phyloP scores from a whole-genome alignment of 148 eudicot genomes.

The Euryodendron excelsum region DNA sequence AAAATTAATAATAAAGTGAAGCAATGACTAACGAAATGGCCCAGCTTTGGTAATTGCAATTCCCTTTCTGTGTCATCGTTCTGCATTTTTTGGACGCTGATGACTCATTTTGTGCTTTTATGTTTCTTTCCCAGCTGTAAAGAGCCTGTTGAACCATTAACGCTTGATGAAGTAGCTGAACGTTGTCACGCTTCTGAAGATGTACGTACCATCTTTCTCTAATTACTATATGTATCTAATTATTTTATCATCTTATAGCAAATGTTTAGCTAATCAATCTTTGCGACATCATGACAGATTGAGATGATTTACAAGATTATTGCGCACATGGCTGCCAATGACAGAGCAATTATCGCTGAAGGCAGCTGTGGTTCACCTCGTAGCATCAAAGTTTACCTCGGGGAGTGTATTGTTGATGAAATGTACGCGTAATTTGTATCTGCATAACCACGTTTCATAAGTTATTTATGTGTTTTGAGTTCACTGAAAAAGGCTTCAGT shows the following conservation, averaged over 20 bases:
- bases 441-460: not conserved
- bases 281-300: slow-evolving; percentile 39
- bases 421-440: slow-evolving; percentile 44
- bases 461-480: not conserved
- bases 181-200: slow-evolving; percentile 84
- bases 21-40: not conserved
- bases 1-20: too few species aligned
- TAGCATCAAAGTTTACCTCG: slow-evolving; percentile 79
- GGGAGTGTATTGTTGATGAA: slow-evolving; percentile 60
- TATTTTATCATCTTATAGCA: not conserved
- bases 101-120: slow-evolving; percentile 1
- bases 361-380: slow-evolving; percentile 91
- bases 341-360: slow-evolving; percentile 87
- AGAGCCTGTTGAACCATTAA: slow-evolving; percentile 83
- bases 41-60: not conserved
- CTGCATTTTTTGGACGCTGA: not conserved
- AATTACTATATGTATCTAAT: too few species aligned
- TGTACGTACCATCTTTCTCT: slow-evolving; percentile 24
- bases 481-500: not conserved
- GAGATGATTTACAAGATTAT: slow-evolving; percentile 93
- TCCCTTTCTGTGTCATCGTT: not conserved
- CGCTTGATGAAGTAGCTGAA: slow-evolving; percentile 78
- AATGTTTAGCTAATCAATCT: not conserved
- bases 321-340: slow-evolving; percentile 94
- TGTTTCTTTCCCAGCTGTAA: slow-evolving; percentile 52